Evolutionary conservation across 345 rosid genomes (phyloP).

Genomic region (Isatis tinctoria): DNA sequence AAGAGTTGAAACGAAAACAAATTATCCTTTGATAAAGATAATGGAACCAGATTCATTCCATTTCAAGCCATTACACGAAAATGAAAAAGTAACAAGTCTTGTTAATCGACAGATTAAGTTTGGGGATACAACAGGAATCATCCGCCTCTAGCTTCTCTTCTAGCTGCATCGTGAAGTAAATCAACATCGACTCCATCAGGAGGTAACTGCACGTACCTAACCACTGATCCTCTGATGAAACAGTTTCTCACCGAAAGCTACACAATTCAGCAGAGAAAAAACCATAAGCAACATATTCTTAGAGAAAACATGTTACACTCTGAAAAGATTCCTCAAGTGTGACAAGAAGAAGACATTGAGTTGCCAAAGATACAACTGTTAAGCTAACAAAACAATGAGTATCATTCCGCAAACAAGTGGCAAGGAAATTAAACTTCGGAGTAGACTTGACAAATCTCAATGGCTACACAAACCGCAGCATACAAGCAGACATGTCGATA

Average conservation of each 20-base stretch:
- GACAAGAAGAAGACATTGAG: neutral
- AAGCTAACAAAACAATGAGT: neutral
- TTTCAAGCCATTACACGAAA: conserved; percentile 24
- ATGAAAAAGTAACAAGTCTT: conserved; percentile 4
- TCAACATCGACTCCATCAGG: conserved; percentile 97
- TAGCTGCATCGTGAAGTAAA: conserved; percentile 95
- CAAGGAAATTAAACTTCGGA: neutral
- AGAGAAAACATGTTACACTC: neutral
- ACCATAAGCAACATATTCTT: neutral
- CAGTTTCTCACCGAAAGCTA: conserved; percentile 99
- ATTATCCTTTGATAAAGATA: conserved; percentile 14
- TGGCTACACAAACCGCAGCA: neutral
- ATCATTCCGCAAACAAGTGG: neutral
- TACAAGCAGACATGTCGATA: neutral
- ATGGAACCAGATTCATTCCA: conserved; percentile 13
- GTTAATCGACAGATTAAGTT: conserved; percentile 7
- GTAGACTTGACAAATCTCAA: neutral
- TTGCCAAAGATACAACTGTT: neutral
- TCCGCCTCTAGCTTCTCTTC: conserved; percentile 99
- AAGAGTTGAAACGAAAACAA: neutral
- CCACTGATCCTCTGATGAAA: conserved; percentile 98
- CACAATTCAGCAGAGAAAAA: conserved; percentile 18
- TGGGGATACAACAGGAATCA: conserved; percentile 31
- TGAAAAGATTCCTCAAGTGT: neutral
- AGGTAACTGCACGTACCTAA: conserved; percentile 93